A percentile compares a stretch with the other conserved stretches of the same genome.
phyloP scores from a whole-genome alignment of 2,329 filamentous ascomycete genomes.

The Arthrobotrys pseudoclavata region DNA sequence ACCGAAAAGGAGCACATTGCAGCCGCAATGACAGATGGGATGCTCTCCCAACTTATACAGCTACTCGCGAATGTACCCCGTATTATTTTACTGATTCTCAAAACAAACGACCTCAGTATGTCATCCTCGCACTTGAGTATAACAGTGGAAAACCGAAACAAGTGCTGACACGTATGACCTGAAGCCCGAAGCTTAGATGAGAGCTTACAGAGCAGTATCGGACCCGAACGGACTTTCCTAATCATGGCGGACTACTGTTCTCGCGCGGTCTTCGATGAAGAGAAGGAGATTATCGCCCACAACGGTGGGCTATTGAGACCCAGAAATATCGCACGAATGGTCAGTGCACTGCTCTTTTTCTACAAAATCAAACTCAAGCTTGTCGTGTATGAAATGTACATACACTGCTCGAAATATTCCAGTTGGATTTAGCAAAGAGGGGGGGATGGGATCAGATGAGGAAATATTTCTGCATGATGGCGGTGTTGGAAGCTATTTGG shows the following conservation, averaged over 20 bases:
- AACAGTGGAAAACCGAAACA: background rate
- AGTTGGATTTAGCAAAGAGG: background rate
- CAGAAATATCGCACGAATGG: slow-evolving; percentile 69
- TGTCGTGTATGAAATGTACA: slow-evolving; percentile 42
- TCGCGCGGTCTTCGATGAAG: slow-evolving; percentile 76
- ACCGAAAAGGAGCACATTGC: slow-evolving; percentile 90
- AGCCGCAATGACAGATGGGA: slow-evolving; percentile 84
- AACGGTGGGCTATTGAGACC: slow-evolving; percentile 74
- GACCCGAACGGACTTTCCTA: slow-evolving; percentile 76
- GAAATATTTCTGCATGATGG: no score
- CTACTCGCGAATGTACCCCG: slow-evolving; percentile 89
- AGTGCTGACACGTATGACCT: background rate
- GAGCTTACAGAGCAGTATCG: slow-evolving; percentile 80
- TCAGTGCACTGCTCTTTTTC: slow-evolving; percentile 30
- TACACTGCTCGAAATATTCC: slow-evolving; percentile 17
- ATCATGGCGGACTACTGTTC: slow-evolving; percentile 79
- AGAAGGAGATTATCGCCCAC: slow-evolving; percentile 72
- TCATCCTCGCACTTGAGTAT: slow-evolving; percentile 60
- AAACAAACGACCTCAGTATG: slow-evolving; percentile 89
- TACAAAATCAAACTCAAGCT: slow-evolving; percentile 42
- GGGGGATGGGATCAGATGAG: background rate
- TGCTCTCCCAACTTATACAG: slow-evolving; percentile 88
- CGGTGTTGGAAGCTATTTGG: background rate
- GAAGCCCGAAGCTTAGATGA: slow-evolving; percentile 86
- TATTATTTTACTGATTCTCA: slow-evolving; percentile 93